These are phyloP conservation scores for Saccharomycopsis sp. DNA, from an alignment of 805 yeast genomes.

Conservation along the genomic window DNA sequence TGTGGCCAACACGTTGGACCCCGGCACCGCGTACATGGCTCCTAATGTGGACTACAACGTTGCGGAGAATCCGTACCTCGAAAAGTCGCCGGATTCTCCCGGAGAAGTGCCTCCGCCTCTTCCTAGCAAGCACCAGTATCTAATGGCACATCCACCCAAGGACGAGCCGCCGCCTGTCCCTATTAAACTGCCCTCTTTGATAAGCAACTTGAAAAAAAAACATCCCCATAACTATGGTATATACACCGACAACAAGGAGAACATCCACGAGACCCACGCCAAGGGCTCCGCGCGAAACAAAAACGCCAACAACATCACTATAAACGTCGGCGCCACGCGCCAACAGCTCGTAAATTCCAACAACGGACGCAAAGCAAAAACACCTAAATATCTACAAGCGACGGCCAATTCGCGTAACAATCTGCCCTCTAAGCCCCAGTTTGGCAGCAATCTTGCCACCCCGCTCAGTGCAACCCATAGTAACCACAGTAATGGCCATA, in stretches of 20 bases:
- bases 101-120: conserved; percentile 11
- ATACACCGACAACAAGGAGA: neutral
- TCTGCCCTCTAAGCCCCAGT: conserved; percentile 5
- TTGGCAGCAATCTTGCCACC: neutral
- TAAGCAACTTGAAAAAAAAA: neutral
- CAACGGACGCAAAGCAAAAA: neutral
- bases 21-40: neutral
- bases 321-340: neutral
- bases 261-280: neutral
- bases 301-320: neutral
- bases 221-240: neutral
- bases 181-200: conserved; percentile 2
- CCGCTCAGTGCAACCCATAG: neutral
- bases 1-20: neutral
- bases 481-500: neutral
- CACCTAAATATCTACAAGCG: neutral
- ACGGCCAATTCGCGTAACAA: conserved; percentile 2
- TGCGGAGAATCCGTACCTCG: neutral
- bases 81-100: neutral
- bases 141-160: conserved; percentile 1
- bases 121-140: conserved; percentile 9
- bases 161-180: conserved; percentile 18
- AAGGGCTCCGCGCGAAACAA: neutral
- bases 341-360: neutral
- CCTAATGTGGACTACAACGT: neutral